Percentiles rank a stretch among this genome's conserved stretches.
These are phyloP conservation scores for Ceratobasidium sp. DNA, from an alignment of 1,284 basidiomycete genomes.

Conservation along the genomic window DNA sequence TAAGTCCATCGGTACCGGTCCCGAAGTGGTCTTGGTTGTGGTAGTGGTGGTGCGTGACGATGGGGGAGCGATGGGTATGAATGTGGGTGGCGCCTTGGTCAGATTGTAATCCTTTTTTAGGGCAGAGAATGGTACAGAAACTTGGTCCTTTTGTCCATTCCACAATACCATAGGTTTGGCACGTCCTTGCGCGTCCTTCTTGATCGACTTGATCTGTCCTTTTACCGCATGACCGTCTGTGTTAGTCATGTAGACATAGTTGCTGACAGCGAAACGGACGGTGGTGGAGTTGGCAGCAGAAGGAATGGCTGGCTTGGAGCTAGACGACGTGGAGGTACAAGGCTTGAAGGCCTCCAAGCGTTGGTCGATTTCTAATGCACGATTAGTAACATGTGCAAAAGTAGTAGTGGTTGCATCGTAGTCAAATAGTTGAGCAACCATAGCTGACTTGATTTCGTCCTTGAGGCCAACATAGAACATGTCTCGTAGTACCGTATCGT, in stretches of 20 bases:
- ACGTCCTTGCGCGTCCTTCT: background rate
- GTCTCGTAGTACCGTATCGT: background rate
- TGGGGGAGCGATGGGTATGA: too few species aligned
- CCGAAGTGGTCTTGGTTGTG: background rate
- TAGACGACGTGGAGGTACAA: background rate
- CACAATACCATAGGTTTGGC: background rate
- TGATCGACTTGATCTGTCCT: background rate
- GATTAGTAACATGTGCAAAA: background rate
- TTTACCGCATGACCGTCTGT: background rate
- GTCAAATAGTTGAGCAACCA: background rate
- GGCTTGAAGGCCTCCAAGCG: background rate
- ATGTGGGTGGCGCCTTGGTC: background rate
- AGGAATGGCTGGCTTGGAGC: background rate
- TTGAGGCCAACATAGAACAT: constrained; percentile 15
- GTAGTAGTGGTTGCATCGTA: background rate
- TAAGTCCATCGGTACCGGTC: background rate
- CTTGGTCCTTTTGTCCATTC: background rate
- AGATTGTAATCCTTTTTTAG: background rate
- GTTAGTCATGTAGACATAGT: background rate
- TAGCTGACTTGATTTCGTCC: background rate
- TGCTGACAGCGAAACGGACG: too few species aligned
- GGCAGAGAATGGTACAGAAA: background rate
- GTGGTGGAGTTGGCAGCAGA: too few species aligned
- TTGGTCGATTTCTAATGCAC: background rate
- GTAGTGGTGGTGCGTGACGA: background rate